Percentiles rank a stretch among this genome's conserved stretches.
These are phyloP conservation scores for Schizosaccharomyces cryophilus DNA, from an alignment of 805 yeast genomes.

Conservation along the genomic window DNA sequence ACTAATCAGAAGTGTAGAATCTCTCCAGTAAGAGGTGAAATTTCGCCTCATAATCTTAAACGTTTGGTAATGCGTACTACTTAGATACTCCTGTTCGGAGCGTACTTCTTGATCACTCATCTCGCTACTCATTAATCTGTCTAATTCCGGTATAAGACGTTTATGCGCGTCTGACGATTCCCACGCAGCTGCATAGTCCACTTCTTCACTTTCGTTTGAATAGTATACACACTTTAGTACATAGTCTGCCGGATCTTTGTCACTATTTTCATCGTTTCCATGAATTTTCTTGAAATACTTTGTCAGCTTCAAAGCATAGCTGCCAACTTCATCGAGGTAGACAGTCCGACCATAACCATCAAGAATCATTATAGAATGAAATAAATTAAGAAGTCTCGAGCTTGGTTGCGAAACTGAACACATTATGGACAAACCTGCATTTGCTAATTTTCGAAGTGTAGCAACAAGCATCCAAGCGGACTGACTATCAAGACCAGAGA, in stretches of 20 bases:
- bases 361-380: slow-evolving; percentile 49
- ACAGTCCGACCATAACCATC: slow-evolving; percentile 51
- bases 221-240: slow-evolving; percentile 45
- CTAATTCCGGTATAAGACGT: slow-evolving; percentile 8
- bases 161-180: slow-evolving; percentile 22
- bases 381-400: slow-evolving; percentile 49
- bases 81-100: slow-evolving; percentile 26
- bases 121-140: slow-evolving; percentile 9
- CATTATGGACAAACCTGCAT: slow-evolving; percentile 34
- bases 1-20: slow-evolving; percentile 32
- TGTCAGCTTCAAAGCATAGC: slow-evolving; percentile 31
- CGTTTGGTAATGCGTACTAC: slow-evolving; percentile 19
- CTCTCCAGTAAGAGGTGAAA: slow-evolving; percentile 36
- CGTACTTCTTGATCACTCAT: slow-evolving; percentile 1
- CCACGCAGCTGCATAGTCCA: slow-evolving; percentile 36
- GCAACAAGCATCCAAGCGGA: slow-evolving; percentile 44
- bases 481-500: slow-evolving; percentile 80
- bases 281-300: slow-evolving; percentile 33
- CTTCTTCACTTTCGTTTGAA: slow-evolving; percentile 26
- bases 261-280: slow-evolving; percentile 13
- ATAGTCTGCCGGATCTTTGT: slow-evolving; percentile 46
- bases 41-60: slow-evolving; percentile 25
- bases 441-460: slow-evolving; percentile 34
- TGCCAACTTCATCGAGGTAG: slow-evolving; percentile 52
- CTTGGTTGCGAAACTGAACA: slow-evolving; percentile 76